Evolutionary conservation across 768 basidiomycete species (phyloP).

Genomic region (Boletus reticuloceps): DNA sequence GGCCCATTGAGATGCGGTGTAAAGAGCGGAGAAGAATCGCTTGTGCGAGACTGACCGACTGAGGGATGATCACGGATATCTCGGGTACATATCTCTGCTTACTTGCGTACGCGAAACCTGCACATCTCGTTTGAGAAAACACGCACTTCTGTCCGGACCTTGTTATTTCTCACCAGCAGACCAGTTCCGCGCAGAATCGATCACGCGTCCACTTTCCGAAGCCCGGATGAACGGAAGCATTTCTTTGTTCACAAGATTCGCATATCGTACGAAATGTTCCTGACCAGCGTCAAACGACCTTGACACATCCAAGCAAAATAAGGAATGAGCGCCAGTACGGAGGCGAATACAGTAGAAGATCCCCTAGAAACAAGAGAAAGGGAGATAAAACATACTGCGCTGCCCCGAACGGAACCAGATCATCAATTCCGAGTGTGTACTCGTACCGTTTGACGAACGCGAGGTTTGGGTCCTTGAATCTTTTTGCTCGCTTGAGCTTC

Average conservation of each 20-base stretch:
- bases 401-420: conserved; percentile 66
- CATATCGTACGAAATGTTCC: conserved; percentile 51
- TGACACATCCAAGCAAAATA: not conserved
- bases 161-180: conserved; percentile 41
- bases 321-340: not conserved
- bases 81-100: conserved; percentile 37
- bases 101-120: conserved; percentile 49
- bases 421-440: conserved; percentile 54
- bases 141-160: not conserved
- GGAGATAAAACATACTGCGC: conserved; percentile 58
- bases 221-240: conserved; percentile 52
- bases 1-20: not conserved
- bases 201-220: conserved; percentile 50
- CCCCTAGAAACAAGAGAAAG: conserved; percentile 31
- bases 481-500: conserved; percentile 47
- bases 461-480: conserved; percentile 43
- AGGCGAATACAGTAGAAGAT: conserved; percentile 39
- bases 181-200: conserved; percentile 70
- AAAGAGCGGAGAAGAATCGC: not conserved
- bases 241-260: conserved; percentile 38
- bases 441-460: conserved; percentile 53
- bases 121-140: not conserved
- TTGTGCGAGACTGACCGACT: conserved; percentile 39
- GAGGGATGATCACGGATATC: conserved; percentile 56
- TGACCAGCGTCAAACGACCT: conserved; percentile 52